Evolutionary conservation across 2,329 filamentous ascomycete species (phyloP).

Genomic region (Cladophialophora psammophila): DNA sequence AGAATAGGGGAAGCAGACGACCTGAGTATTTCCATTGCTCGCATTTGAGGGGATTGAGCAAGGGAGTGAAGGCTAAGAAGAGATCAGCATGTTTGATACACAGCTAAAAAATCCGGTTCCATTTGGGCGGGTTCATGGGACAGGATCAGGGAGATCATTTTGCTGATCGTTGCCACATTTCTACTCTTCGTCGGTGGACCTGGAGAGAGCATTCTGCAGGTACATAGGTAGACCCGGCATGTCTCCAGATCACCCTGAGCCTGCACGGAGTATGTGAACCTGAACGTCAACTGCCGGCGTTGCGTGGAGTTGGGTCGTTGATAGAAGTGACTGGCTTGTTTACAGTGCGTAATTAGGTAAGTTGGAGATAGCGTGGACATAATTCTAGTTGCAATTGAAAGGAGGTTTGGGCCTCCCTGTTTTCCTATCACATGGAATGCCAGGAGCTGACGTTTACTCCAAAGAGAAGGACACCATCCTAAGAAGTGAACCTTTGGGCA

Average conservation of each 20-base stretch:
- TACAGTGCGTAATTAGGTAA: not conserved
- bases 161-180: constrained; percentile 19
- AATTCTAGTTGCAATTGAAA: constrained; percentile 2
- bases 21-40: constrained; percentile 5
- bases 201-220: not conserved
- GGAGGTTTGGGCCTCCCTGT: not conserved
- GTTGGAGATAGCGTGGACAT: not conserved
- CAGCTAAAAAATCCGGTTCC: constrained; percentile 16
- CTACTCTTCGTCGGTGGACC: constrained; percentile 7
- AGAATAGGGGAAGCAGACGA: not conserved
- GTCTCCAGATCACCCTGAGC: not conserved
- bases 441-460: not conserved
- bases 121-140: constrained; percentile 9
- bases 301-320: not conserved
- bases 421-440: not conserved
- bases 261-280: not conserved
- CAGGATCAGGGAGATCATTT: constrained; percentile 18
- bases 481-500: not conserved
- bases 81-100: constrained; percentile 7
- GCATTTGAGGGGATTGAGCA: not conserved
- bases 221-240: not conserved
- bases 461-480: not conserved
- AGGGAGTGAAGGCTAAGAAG: not conserved
- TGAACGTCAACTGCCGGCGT: not conserved
- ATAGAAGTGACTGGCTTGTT: not conserved